Percentiles rank a stretch among this genome's conserved stretches.
phyloP scores from a whole-genome alignment of 2,329 filamentous ascomycete genomes.

The Xylariaceae sp. region DNA sequence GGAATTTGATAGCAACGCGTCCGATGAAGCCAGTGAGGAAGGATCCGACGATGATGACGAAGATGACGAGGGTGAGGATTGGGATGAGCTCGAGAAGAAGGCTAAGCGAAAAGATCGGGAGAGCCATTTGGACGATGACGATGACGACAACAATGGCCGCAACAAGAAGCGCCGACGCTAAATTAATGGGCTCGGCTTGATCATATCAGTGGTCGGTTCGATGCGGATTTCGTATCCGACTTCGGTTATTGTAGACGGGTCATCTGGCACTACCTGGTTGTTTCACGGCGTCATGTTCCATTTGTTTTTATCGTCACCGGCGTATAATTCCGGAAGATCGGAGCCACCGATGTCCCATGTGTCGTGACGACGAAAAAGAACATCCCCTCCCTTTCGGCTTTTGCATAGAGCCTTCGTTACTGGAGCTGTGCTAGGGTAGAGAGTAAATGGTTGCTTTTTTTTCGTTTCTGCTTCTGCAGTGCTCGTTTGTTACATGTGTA shows the following conservation, averaged over 20 bases:
- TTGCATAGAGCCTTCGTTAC: no score
- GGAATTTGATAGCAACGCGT: conserved; percentile 88
- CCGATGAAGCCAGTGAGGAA: conserved; percentile 75
- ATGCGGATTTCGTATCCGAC: not conserved
- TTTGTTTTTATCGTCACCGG: no score
- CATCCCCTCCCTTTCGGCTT: no score
- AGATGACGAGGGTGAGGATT: conserved; percentile 77
- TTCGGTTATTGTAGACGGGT: not conserved
- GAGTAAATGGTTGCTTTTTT: no score
- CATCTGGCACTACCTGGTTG: not conserved
- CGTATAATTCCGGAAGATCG: no score
- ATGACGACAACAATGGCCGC: conserved; percentile 46
- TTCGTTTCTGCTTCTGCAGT: no score
- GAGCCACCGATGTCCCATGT: no score
- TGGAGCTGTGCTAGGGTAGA: no score
- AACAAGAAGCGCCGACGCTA: conserved; percentile 63
- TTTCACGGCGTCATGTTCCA: no score
- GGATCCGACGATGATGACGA: conserved; percentile 57
- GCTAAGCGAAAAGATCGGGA: conserved; percentile 77
- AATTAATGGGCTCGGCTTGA: not conserved
- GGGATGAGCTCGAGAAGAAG: conserved; percentile 92
- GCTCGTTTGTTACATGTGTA: not conserved
- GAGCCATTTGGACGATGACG: conserved; percentile 66
- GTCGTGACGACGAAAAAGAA: no score
- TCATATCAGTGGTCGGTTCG: not conserved